Conservation (phyloP, 345 rosid genomes). For the Turritis glabra region DNA sequence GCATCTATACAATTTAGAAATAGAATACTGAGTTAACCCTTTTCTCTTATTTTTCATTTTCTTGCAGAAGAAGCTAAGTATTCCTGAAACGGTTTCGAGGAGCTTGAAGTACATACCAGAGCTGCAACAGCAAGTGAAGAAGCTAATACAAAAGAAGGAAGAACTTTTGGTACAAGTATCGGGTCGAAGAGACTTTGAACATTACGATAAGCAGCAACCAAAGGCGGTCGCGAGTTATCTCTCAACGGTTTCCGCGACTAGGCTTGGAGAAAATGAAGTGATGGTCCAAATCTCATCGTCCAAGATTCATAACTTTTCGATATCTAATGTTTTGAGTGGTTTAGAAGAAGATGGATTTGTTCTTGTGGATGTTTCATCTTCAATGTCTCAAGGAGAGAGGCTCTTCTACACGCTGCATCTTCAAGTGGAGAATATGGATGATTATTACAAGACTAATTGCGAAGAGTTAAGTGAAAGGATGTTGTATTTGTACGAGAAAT, state of each 20-base stretch:
- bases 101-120: constrained; percentile 59
- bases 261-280: constrained; percentile 48
- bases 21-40: neutral
- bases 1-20: neutral
- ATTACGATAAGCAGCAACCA: constrained; percentile 18
- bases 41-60: neutral
- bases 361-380: constrained; percentile 57
- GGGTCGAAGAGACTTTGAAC: constrained; percentile 27
- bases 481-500: constrained; percentile 37
- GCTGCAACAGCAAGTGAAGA: constrained; percentile 46
- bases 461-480: constrained; percentile 43
- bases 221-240: constrained; percentile 17
- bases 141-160: constrained; percentile 42
- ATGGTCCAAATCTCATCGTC: constrained; percentile 47
- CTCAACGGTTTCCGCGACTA: constrained; percentile 43
- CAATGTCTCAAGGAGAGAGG: constrained; percentile 51
- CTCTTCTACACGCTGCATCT: constrained; percentile 57
- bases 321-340: constrained; percentile 43
- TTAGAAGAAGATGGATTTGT: constrained; percentile 53
- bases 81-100: constrained; percentile 47
- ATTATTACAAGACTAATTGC: constrained; percentile 17
- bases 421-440: constrained; percentile 46
- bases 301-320: constrained; percentile 37
- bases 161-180: constrained; percentile 43
- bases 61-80: constrained; percentile 54